Evolutionary conservation across 2,329 filamentous ascomycete species (phyloP).

Genomic region (Calonectria pteridis): DNA sequence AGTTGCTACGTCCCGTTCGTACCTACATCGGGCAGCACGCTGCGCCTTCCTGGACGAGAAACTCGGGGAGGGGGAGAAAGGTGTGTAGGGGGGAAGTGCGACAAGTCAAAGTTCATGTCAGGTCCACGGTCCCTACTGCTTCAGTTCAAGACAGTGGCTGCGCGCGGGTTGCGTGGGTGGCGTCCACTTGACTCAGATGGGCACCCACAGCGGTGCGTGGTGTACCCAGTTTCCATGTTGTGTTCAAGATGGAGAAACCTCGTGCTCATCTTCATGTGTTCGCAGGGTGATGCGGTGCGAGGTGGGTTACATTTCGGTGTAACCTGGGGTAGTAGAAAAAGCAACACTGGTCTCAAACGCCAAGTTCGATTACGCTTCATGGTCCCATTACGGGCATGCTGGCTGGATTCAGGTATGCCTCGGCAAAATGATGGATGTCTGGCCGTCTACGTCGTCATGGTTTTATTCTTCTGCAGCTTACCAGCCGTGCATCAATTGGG

Average conservation of each 20-base stretch:
- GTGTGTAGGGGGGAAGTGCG: conserved; percentile 1
- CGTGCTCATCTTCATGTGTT: conserved; percentile 18
- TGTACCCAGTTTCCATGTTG: conserved; percentile 2
- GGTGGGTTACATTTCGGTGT: conserved; percentile 5
- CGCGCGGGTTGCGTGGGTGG: conserved; percentile 12
- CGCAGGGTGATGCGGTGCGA: conserved; percentile 15
- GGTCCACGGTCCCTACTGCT: conserved; percentile 3
- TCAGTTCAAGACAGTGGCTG: conserved; percentile 18
- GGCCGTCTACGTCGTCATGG: not conserved
- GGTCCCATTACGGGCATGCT: not conserved
- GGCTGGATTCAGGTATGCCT: not conserved
- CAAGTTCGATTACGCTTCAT: not conserved
- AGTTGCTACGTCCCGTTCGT: not conserved
- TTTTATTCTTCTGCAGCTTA: not conserved
- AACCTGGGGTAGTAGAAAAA: conserved; percentile 16
- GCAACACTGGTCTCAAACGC: conserved; percentile 15
- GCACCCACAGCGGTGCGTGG: not conserved
- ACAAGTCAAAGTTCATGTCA: conserved; percentile 8
- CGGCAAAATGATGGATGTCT: not conserved
- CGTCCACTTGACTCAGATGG: conserved; percentile 11
- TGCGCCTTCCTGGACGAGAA: conserved; percentile 3
- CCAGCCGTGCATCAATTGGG: not conserved
- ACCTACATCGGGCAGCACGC: conserved; percentile 2
- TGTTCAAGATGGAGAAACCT: conserved; percentile 22
- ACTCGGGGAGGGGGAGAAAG: not conserved